phyloP scores from a whole-genome alignment of 371 early-diverging fungal species.

The Actinomucor elegans region DNA sequence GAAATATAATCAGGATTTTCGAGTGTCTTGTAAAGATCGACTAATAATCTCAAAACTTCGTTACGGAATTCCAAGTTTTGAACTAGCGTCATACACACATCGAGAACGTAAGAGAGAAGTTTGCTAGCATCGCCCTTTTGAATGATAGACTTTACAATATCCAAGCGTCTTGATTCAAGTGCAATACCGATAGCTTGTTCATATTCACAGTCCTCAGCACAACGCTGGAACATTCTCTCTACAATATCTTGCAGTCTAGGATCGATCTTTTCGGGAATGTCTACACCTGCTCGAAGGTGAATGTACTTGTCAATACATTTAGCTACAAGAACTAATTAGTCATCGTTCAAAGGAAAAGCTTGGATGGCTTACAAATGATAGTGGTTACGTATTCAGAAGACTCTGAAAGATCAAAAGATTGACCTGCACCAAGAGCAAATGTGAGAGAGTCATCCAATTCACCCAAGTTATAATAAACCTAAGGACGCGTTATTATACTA shows the following conservation, averaged over 20 bases:
- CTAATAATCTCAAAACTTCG: constrained; percentile 81
- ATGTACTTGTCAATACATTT: constrained; percentile 96
- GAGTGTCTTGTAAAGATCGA: constrained; percentile 77
- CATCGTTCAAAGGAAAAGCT: no score
- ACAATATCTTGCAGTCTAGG: constrained; percentile 83
- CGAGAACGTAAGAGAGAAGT: constrained; percentile 83
- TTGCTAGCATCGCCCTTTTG: constrained; percentile 66
- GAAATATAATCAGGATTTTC: constrained; percentile 88
- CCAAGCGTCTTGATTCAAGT: constrained; percentile 87
- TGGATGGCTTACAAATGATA: constrained; percentile 73
- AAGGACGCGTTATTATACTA: background rate
- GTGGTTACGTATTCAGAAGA: constrained; percentile 91
- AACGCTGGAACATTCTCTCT: constrained; percentile 91
- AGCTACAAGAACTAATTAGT: constrained; percentile 35
- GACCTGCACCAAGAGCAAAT: constrained; percentile 95
- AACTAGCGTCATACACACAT: constrained; percentile 77
- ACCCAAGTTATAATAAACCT: constrained; percentile 93
- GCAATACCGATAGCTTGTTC: constrained; percentile 95
- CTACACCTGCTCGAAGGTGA: constrained; percentile 58
- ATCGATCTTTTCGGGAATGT: constrained; percentile 62
- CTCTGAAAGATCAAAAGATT: constrained; percentile 78
- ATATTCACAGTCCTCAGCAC: constrained; percentile 84
- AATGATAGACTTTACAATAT: constrained; percentile 84
- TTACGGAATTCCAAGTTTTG: constrained; percentile 82
- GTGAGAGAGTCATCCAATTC: constrained; percentile 92